Base-by-base conservation (phyloP, 495 filamentous ascomycete species). In the Daldinia caldariorum region DNA sequence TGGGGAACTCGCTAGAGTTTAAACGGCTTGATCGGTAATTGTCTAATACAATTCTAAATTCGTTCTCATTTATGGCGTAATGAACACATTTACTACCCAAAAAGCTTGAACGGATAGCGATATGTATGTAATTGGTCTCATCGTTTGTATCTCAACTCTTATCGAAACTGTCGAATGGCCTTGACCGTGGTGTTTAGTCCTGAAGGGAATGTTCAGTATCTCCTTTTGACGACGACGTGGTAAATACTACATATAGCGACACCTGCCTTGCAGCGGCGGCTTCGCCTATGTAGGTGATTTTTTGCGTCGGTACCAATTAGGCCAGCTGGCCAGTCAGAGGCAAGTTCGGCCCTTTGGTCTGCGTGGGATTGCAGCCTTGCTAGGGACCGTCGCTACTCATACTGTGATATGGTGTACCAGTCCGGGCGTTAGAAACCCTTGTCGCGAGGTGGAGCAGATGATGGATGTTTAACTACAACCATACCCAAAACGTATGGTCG, bases 141-240 rank as follows among this genome's bases (percentile, higher is more conserved):
- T 43, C 32, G 41, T 58, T 43, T 14, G 31, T 39, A 22, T 62
- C 39, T 31, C 45, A 50, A 57, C 58, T 51, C 58, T 58, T 58
- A 35, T 63, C 35, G 39, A 38, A 47, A 22, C 16, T 47, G 8
- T 20, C 18, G 18, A 47, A 18, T 47, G 10, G 20, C 8, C 0
- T 8, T 47, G 5, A 22, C 8, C 0, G 20, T 47, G 43, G 43
- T 22, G 18, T 47, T 47, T 47, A 22, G 43, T 47, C 43, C 18
- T 47, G 10, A 47, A 47, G 26, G 49, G 26, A 29, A 32, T 31
- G 13, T 13, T 22, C 26, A 32, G 49, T 32, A 50, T 68, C 56
- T 68, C 56, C 45, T 57, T 69, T 69, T 58, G 70, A 63, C 70
- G 50, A 72, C 57, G 65, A 65, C 60, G 70, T 68, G 57, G 70